Evolutionary conservation across 2,329 filamentous ascomycete species (phyloP).

Genomic region (Kalmusia sp.): DNA sequence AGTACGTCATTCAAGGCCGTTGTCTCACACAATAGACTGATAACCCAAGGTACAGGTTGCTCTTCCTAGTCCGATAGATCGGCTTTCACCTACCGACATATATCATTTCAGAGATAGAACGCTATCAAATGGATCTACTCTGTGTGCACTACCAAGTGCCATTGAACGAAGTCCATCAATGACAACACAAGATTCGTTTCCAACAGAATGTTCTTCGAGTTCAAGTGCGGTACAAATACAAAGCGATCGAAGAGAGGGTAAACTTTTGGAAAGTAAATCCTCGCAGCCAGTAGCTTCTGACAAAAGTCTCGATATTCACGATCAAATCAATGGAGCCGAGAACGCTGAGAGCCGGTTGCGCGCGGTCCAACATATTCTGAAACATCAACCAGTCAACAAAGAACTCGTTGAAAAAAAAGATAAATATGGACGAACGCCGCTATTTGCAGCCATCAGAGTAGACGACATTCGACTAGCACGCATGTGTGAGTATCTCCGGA

Average conservation of each 20-base stretch:
- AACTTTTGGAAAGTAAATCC: background rate
- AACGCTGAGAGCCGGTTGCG: slow-evolving; percentile 7
- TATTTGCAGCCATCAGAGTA: slow-evolving; percentile 21
- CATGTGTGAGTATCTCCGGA: background rate
- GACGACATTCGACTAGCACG: slow-evolving; percentile 19
- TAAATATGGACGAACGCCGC: slow-evolving; percentile 18
- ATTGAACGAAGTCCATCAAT: slow-evolving; percentile 8
- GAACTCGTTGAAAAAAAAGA: slow-evolving; percentile 18
- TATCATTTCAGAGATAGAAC: slow-evolving; percentile 3
- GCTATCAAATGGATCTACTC: slow-evolving; percentile 17
- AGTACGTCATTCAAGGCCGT: background rate
- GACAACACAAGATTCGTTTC: slow-evolving; percentile 9
- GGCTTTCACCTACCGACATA: background rate
- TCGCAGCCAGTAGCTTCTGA: background rate
- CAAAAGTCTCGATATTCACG: slow-evolving; percentile 16
- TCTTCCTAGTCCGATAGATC: background rate
- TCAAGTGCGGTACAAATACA: slow-evolving; percentile 2
- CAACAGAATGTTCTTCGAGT: slow-evolving; percentile 11
- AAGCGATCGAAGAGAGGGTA: slow-evolving; percentile 12
- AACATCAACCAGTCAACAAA: slow-evolving; percentile 13
- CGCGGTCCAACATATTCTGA: slow-evolving; percentile 5
- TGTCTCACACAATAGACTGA: background rate
- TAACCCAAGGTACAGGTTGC: background rate
- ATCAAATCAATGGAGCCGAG: slow-evolving; percentile 13
- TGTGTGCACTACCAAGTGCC: slow-evolving; percentile 4